Evolutionary conservation across 495 filamentous ascomycete genomes (phyloP).

Genomic region (Tuber brumale): DNA sequence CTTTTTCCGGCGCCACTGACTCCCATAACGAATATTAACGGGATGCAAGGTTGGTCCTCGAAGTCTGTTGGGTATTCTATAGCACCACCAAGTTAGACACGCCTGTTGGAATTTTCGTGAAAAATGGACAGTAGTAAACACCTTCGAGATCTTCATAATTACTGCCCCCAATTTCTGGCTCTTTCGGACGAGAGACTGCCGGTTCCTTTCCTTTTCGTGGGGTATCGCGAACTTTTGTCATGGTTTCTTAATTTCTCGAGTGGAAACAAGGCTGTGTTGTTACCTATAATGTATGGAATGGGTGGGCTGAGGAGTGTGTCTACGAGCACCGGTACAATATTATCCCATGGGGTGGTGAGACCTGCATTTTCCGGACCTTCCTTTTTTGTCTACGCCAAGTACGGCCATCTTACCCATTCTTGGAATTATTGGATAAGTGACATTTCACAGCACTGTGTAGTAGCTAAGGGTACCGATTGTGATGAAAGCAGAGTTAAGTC

Average conservation of each 20-base stretch:
- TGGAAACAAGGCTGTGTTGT: background rate
- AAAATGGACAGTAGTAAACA: background rate
- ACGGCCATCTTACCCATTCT: too few relatives aligned
- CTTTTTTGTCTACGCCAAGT: too few relatives aligned
- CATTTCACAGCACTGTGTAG: too few relatives aligned
- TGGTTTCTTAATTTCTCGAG: background rate
- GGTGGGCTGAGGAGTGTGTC: background rate
- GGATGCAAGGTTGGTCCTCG: background rate
- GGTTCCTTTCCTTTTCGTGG: background rate
- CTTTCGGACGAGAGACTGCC: background rate
- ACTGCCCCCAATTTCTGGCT: background rate
- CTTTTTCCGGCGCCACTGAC: conserved; percentile 25
- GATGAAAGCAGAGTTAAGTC: too few relatives aligned
- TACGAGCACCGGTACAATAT: background rate
- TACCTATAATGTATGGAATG: background rate
- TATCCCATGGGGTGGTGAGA: too few relatives aligned
- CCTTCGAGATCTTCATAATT: background rate
- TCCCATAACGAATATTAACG: conserved; percentile 15
- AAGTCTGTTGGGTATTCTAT: background rate
- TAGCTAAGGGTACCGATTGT: too few relatives aligned
- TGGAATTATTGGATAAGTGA: too few relatives aligned
- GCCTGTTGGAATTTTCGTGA: background rate
- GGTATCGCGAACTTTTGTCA: background rate
- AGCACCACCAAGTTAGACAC: background rate
- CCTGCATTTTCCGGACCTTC: too few relatives aligned